phyloP scores from a whole-genome alignment of 768 basidiomycete species.

The Rhodotorula taiwanensis region DNA sequence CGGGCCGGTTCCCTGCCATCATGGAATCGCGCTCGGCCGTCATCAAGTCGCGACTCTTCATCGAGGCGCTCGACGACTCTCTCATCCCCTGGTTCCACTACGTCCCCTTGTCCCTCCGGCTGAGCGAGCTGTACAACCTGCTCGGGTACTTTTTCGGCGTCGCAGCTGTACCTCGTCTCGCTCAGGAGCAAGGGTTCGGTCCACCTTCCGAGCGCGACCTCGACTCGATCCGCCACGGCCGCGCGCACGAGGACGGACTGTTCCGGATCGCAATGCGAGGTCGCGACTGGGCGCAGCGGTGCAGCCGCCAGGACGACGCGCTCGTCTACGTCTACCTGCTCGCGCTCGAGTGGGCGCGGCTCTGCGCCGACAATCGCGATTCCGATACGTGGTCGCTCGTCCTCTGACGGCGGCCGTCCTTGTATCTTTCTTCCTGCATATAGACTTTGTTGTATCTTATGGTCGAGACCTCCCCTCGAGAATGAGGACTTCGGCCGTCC shows the following conservation, averaged over 20 bases:
- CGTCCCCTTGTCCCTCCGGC: slow-evolving; percentile 5
- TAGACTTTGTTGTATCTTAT: too few relatives aligned
- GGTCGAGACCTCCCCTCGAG: too few relatives aligned
- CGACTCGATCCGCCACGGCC: not conserved
- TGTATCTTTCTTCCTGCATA: too few relatives aligned
- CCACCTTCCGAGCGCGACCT: not conserved
- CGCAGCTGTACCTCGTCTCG: not conserved
- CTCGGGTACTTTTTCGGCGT: slow-evolving; percentile 21
- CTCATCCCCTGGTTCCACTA: slow-evolving; percentile 24
- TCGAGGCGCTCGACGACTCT: slow-evolving; percentile 6
- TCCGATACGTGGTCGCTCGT: not conserved
- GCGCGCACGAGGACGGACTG: slow-evolving; percentile 6
- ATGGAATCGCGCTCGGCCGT: slow-evolving; percentile 7
- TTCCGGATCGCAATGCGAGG: not conserved
- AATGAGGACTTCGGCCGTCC: too few relatives aligned
- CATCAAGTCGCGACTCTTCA: slow-evolving; percentile 1
- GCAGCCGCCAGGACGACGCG: slow-evolving; percentile 17
- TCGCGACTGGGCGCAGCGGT: slow-evolving; percentile 6
- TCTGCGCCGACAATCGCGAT: slow-evolving; percentile 1
- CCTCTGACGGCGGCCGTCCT: too few relatives aligned
- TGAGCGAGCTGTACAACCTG: slow-evolving; percentile 8
- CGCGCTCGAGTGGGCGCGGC: slow-evolving; percentile 18
- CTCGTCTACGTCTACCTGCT: slow-evolving; percentile 9
- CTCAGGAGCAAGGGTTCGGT: not conserved
- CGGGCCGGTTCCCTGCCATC: slow-evolving; percentile 15